A percentile compares a stretch with the other conserved stretches of the same genome.
phyloP scores from a whole-genome alignment of 2,329 filamentous ascomycete genomes.

The Colletotrichum tamarilloi region DNA sequence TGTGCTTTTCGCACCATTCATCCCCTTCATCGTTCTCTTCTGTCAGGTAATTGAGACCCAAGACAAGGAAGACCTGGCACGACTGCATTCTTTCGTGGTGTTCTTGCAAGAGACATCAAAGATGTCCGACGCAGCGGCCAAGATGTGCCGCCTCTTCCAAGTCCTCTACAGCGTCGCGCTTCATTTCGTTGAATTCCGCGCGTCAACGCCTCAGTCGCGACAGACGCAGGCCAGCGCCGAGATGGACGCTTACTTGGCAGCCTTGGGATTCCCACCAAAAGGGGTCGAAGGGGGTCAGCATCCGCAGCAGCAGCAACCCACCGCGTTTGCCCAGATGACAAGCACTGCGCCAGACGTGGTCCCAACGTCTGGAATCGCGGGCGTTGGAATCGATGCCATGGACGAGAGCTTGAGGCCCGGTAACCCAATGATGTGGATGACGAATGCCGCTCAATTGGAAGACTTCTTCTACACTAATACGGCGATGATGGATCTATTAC shows the following conservation, averaged over 20 bases:
- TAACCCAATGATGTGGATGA: conserved; percentile 49
- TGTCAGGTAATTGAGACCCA: conserved; percentile 61
- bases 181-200: conserved; percentile 68
- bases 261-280: conserved; percentile 55
- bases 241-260: conserved; percentile 63
- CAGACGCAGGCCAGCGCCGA: conserved; percentile 49
- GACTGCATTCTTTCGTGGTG: conserved; percentile 60
- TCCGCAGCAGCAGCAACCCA: neutral
- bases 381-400: conserved; percentile 1
- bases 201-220: conserved; percentile 41
- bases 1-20: conserved; percentile 62
- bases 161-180: conserved; percentile 68
- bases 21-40: conserved; percentile 66
- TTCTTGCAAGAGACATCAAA: conserved; percentile 63
- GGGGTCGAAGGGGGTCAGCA: neutral
- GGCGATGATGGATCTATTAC: conserved; percentile 50
- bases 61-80: conserved; percentile 52
- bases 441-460: conserved; percentile 48
- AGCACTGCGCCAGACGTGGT: neutral
- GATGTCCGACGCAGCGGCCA: conserved; percentile 59
- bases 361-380: neutral
- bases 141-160: conserved; percentile 67
- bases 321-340: conserved; percentile 26
- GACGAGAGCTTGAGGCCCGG: conserved; percentile 17
- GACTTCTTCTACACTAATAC: conserved; percentile 53